These are phyloP conservation scores for Colletotrichum sp. DNA, from an alignment of 2,329 filamentous ascomycete genomes.

Conservation along the genomic window DNA sequence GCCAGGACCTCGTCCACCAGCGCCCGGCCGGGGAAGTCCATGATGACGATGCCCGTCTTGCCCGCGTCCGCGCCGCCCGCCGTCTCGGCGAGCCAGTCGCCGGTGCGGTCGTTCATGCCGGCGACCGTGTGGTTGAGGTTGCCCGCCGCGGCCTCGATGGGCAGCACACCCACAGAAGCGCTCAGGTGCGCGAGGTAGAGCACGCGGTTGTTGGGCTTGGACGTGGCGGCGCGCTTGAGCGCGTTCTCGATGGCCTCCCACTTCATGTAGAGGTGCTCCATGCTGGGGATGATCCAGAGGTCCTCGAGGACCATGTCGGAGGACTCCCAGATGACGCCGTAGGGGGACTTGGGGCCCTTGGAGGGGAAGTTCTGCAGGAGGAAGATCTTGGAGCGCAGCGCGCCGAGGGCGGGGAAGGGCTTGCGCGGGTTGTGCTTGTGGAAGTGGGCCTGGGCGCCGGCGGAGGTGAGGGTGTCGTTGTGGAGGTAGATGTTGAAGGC, in stretches of 20 bases:
- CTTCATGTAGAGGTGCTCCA: constrained; percentile 49
- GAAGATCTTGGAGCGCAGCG: constrained; percentile 50
- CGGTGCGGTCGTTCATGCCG: constrained; percentile 58
- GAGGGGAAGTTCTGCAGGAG: constrained; percentile 52
- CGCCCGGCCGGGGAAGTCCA: constrained; percentile 51
- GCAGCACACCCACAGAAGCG: constrained; percentile 52
- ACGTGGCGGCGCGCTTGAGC: constrained; percentile 40
- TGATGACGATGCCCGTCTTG: constrained; percentile 50
- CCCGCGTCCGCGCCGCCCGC: constrained; percentile 21
- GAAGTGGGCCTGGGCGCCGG: constrained; percentile 40
- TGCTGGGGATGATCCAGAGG: constrained; percentile 48
- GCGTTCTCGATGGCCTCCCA: constrained; percentile 49
- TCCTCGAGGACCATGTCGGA: constrained; percentile 52
- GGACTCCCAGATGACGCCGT: constrained; percentile 51
- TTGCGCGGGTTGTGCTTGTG: constrained; percentile 34
- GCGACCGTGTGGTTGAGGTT: constrained; percentile 43
- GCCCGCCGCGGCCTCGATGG: constrained; percentile 55
- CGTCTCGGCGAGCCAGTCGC: constrained; percentile 40
- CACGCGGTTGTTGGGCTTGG: constrained; percentile 33
- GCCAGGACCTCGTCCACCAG: constrained; percentile 46
- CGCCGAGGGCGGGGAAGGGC: constrained; percentile 48
- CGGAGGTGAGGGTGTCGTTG: constrained; percentile 35
- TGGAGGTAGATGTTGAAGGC: constrained; percentile 48
- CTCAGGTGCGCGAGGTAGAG: constrained; percentile 54
- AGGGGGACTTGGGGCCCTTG: constrained; percentile 28